A percentile compares a stretch with the other conserved stretches of the same genome.
phyloP scores from a whole-genome alignment of 163 green algal genomes.

The Scenedesmus sp. region DNA sequence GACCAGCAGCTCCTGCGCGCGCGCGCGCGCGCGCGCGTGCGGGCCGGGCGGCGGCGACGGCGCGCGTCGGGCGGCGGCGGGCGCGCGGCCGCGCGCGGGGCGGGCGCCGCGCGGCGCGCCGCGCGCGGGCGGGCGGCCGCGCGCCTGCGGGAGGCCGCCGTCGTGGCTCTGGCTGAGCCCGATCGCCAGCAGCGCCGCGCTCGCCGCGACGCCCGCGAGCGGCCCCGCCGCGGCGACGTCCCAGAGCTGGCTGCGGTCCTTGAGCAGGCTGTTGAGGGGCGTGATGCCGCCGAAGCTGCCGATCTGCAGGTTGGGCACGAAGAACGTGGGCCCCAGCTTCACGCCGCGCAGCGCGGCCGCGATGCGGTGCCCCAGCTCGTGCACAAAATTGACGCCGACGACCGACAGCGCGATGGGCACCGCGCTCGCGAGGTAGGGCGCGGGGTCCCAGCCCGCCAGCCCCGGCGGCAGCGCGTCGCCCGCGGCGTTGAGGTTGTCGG shows the following conservation, averaged over 20 bases:
- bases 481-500: conserved; percentile 74
- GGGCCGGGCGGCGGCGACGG: neutral
- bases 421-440: conserved; percentile 75
- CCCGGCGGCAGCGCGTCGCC: conserved; percentile 69
- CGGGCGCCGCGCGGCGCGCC: no score
- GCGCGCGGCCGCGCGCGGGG: no score
- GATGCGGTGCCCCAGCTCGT: conserved; percentile 87
- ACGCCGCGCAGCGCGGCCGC: conserved; percentile 61
- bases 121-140: neutral
- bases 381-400: conserved; percentile 68
- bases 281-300: conserved; percentile 93
- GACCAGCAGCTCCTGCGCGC: conserved; percentile 62
- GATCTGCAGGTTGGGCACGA: conserved; percentile 92
- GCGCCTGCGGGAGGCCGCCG: conserved; percentile 25
- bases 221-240: conserved; percentile 87
- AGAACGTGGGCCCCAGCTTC: conserved; percentile 82
- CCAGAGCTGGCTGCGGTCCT: conserved; percentile 72
- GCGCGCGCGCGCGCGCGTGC: neutral
- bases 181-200: conserved; percentile 66
- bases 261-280: conserved; percentile 75
- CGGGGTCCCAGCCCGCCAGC: conserved; percentile 77
- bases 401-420: conserved; percentile 76
- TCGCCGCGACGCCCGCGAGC: conserved; percentile 60
- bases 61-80: no score
- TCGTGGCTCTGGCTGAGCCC: conserved; percentile 66